These are phyloP conservation scores for Verticillium klebahnii DNA, from an alignment of 2,329 filamentous ascomycete species.

Conservation along the genomic window DNA sequence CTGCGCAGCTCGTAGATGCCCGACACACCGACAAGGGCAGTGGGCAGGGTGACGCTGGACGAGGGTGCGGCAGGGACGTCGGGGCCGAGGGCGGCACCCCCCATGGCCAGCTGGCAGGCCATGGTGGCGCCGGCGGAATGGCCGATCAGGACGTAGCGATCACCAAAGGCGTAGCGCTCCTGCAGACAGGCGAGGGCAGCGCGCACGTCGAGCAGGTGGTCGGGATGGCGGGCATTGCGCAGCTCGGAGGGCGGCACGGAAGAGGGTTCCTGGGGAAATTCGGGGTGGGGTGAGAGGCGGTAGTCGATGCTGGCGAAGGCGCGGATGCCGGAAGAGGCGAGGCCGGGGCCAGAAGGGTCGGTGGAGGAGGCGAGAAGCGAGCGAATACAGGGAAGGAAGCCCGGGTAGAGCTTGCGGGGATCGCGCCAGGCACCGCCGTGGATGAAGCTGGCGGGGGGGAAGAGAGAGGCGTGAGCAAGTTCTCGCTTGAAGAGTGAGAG, in stretches of 20 bases:
- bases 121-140: slow-evolving; percentile 63
- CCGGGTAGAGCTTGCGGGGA: slow-evolving; percentile 41
- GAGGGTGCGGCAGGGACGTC: not conserved
- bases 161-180: slow-evolving; percentile 37
- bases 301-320: slow-evolving; percentile 63
- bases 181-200: slow-evolving; percentile 44
- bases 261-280: slow-evolving; percentile 29
- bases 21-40: slow-evolving; percentile 54
- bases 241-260: slow-evolving; percentile 16
- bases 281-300: slow-evolving; percentile 50
- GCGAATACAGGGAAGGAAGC: slow-evolving; percentile 40
- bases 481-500: not conserved
- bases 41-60: slow-evolving; percentile 29
- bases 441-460: slow-evolving; percentile 38
- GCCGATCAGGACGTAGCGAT: slow-evolving; percentile 52
- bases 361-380: slow-evolving; percentile 29
- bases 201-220: slow-evolving; percentile 55
- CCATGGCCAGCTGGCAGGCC: slow-evolving; percentile 55
- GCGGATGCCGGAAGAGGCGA: slow-evolving; percentile 34
- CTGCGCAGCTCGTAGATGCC: slow-evolving; percentile 64
- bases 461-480: not conserved
- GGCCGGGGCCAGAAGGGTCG: slow-evolving; percentile 13
- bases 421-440: slow-evolving; percentile 63
- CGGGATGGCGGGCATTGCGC: slow-evolving; percentile 50
- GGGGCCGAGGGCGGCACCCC: slow-evolving; percentile 21